Base-by-base conservation (phyloP, 768 basidiomycete species). In the Inosperma sp. region DNA sequence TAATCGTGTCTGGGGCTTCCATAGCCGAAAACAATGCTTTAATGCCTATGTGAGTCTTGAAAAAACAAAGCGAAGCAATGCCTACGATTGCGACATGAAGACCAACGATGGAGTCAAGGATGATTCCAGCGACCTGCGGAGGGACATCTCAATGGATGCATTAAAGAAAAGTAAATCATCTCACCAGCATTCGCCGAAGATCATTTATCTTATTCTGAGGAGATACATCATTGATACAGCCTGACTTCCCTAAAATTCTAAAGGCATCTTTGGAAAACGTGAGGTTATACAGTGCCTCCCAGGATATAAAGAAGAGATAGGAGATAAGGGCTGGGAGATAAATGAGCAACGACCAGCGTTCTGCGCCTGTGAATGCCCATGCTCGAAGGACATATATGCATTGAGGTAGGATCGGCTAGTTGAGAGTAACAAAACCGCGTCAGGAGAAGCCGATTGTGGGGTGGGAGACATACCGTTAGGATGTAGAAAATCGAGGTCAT, bases 351-450 rank as follows among this genome's bases (percentile, higher is more conserved):
- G 50, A 51, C 27, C 22, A 3, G 1, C 37, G 33, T 19, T 33
- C 37, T 10, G 41, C 41, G 8, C 50, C 50, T n/a, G 50, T 35
- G 22, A 51, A 43, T 7, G 50, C 41, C 17, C 42, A 51, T 16
- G 42, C 50, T 9, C 50, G 42, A 16, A 51, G 43, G 10, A 45
- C 14, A 17, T 45, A 51, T 13, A 44, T 35, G 26, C 29, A 51
- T 7, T 45, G 50, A 8, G 50, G 50, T 16, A 51, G 7, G 5
- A 42, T 36, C 3, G 34, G 31, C 50, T 51, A 22, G n/a, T 6
- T 19, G 13, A 7, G n/a, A 16, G 27, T 19, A 44, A 30, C 3
- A 12, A 13, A 13, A 29, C 34, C 4, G 7, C 25, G 7, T 16
- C 8, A 7, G 17, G 14, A 10, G 22, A 3, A 26, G 26, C 3